Base-by-base conservation (phyloP, 768 basidiomycete species). In the Auricularia sp. region DNA sequence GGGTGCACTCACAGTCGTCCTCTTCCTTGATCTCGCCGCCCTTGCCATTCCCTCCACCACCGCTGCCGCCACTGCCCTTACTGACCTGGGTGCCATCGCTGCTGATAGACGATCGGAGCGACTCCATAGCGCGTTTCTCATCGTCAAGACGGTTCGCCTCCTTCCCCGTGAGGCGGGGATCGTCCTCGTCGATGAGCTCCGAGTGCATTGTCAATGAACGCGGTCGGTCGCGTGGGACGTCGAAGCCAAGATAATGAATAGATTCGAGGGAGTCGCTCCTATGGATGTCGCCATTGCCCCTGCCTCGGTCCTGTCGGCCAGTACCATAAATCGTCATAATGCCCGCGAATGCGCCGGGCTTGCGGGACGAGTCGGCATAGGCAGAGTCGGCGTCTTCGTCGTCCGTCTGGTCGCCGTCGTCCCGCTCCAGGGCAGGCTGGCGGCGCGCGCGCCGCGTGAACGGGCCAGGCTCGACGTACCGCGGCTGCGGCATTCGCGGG, bases 111-210 rank as follows among this genome's bases (percentile, higher is more conserved):
- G 39, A 42, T 1, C 10, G 10, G 54, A 54, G n/a, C 2, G 54
- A 54, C n/a, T 54, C 54, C 7, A 18, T 29, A 14, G 56, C 56
- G 29, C 56, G 56, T 24, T 59, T 59, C 34, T 59, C 56, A 59
- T 59, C 56, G 34, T 59, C 56, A 18, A 59, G 8, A 7, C 56
- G 56, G 24, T 59, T 59, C 29, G 34, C 24, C 56, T 59, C 14
- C 56, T 59, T 59, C 24, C 56, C 56, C 24, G 56, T 59, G 56
- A 90, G 76, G 54, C 81, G 78, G 62, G 88, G 89, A 73, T 92
- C 89, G 68, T 92, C 88, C 18, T 83, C 81, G 71, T 92, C 90
- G 45, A 88, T 73, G 7, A 82, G 64, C 16, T 86, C 83, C 8
- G 47, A 51, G 18, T 51, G 47, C 14, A 18, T 18, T 1, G 47